Evolutionary conservation across 2,329 filamentous ascomycete species (phyloP), one percentile per base, ranked within the genome.

Genomic region (Fusarium palustre): DNA sequence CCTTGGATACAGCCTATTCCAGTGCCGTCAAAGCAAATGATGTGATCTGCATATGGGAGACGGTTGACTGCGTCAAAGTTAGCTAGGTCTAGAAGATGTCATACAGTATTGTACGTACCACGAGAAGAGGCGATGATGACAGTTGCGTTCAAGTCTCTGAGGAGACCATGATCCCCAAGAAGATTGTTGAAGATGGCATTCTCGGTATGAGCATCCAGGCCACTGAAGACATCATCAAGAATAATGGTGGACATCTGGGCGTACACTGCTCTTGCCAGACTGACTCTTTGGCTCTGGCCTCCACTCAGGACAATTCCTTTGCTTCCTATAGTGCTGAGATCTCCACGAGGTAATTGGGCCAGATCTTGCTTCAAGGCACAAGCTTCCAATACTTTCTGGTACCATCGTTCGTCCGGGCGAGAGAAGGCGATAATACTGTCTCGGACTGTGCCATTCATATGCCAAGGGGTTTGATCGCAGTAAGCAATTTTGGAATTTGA

Each of bases 241-340:
- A 79, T 49, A 2, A 79, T 22, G 0, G 71, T 36, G 2, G 56
- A 42, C 15, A 72, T 69, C 3, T 72, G 67, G 0, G 78, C 71
- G 31, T 78, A 79, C 2, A 79, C 7, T 8, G 77, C 76, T 45
- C 77, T 61, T 1, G 78, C 76, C 1, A 79, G 64, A 12, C 72
- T 74, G 15, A 80, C 63, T 18, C 79, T 68, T 30, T 79, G 76
- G 9, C 74, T 78, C 59, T 82, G 79, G 0, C 80, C 80, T 24
- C 81, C 80, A 7, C 79, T 81, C 11, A 82, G 66, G 0, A 73
- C 74, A 18, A 80, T 76, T 0, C 80, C 79, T 42, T 77, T 77
- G 12, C 74, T 79, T 3, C 81, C 80, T n/a, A 79, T 74, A 1
- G 64, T 64, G 0, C 78, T 79, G 5, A 69, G 63, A 34, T 81